Evolutionary conservation across 352 stramenopile genomes (phyloP), one percentile per base, ranked within the genome.

Genomic region (Phytopythium cucurbitacearum): DNA sequence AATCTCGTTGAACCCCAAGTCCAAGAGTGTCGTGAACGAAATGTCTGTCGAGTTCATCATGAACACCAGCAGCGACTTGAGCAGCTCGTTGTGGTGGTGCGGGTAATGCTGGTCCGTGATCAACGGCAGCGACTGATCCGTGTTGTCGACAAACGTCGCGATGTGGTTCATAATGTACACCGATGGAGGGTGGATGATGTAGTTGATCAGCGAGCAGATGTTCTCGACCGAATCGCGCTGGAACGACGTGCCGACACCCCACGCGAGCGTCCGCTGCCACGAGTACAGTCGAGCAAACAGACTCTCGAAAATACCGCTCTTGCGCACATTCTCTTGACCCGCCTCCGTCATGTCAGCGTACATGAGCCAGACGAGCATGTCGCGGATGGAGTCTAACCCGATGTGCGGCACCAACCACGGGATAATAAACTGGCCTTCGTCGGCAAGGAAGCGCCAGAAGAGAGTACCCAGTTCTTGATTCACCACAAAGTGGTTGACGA

Each of bases 201-300:
- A 94, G 56, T 94, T 94, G 53, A 91, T 52, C 48, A 93, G 48
- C 15, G 68, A 79, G 56, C 85, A 94, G 64, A 92, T 92, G 40
- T 94, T 94, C 53, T 94, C 85, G 53, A 94, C 76, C 15, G 85
- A 91, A 53, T 94, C 85, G 16, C 85, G 80, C 55, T 94, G 85
- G 67, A 91, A 94, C 3, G 76, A 56, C 13, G 85, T 91, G 13
- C 85, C 85, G 9, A 94, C 78, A 40, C 82, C 85, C 85, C 85
- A 94, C 42, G 80, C 84, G 32, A 92, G 64, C 42, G 81, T 94
- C 10, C 85, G 71, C 46, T 94, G 85, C 81, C 81, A 92, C 15
- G 85, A 80, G 50, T 81, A 91, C 9, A 94, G 53, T 4, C 85
- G 69, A 21, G 80, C 81, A 67, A 91, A 89, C 34, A 91, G 65